phyloP scores from a whole-genome alignment of 75 land plant genomes.

The Selaginella moellendorffii region DNA sequence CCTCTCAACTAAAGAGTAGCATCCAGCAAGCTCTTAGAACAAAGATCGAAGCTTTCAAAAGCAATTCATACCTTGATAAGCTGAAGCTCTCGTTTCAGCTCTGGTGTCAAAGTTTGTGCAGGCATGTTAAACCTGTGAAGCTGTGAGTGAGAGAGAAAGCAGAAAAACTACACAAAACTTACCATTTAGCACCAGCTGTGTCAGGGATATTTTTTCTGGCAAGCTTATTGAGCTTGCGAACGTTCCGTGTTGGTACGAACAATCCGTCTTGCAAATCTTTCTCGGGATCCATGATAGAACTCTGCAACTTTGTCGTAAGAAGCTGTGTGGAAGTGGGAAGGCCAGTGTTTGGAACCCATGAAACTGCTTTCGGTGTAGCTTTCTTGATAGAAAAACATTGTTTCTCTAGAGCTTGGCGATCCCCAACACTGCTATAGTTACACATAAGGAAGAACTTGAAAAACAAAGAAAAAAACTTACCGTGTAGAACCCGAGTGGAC shows the following conservation, averaged over 20 bases:
- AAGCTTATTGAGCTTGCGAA: conserved; percentile 49
- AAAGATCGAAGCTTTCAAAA: neutral
- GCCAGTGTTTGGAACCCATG: neutral
- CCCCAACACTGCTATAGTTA: neutral
- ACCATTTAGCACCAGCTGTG: conserved; percentile 68
- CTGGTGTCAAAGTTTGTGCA: conserved; percentile 62
- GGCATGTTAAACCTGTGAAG: conserved; percentile 86
- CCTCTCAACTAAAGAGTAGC: conserved; percentile 44
- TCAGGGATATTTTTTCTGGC: conserved; percentile 45
- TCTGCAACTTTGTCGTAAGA: neutral
- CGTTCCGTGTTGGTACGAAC: conserved; percentile 60
- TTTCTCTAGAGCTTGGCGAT: neutral
- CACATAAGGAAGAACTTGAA: neutral
- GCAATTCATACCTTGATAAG: conserved; percentile 43
- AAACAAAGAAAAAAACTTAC: neutral
- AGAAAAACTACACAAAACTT: neutral
- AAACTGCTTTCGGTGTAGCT: neutral
- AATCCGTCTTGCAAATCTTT: conserved; percentile 55
- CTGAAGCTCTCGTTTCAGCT: conserved; percentile 70
- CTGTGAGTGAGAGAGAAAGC: neutral
- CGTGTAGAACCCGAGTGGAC: neutral
- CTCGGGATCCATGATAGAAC: conserved; percentile 1
- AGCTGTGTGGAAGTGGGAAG: neutral
- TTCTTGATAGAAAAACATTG: neutral
- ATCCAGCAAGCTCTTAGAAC: conserved; percentile 2